A percentile compares a stretch with the other conserved stretches of the same genome.
These are phyloP conservation scores for Tulasnella sp. DNA, from an alignment of 768 basidiomycete genomes.

Conservation along the genomic window DNA sequence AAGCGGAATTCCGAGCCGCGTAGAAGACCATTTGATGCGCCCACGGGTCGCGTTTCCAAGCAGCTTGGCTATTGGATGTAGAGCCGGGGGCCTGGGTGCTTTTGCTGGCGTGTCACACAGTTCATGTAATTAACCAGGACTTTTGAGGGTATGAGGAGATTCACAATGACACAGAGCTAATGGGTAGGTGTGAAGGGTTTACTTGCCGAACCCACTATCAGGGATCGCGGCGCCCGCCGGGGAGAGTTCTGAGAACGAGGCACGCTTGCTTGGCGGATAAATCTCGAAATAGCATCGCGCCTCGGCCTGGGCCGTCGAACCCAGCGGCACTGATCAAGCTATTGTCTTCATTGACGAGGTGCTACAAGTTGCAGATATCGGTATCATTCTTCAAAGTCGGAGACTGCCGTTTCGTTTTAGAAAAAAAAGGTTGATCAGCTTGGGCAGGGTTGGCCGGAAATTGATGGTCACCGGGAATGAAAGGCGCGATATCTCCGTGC, in stretches of 20 bases:
- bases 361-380: too few relatives aligned
- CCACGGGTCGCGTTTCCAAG: neutral
- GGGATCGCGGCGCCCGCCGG: neutral
- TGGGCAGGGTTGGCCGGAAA: neutral
- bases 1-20: neutral
- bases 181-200: too few relatives aligned
- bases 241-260: conserved; percentile 1
- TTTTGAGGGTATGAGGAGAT: neutral
- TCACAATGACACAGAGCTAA: neutral
- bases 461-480: neutral
- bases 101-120: neutral
- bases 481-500: neutral
- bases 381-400: too few relatives aligned
- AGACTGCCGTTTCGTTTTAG: neutral
- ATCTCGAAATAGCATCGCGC: neutral
- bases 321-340: neutral
- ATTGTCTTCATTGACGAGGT: too few relatives aligned
- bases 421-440: neutral
- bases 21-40: too few relatives aligned
- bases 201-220: neutral
- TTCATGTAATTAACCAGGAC: neutral
- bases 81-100: neutral
- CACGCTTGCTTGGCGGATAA: neutral
- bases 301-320: too few relatives aligned
- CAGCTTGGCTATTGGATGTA: neutral